phyloP scores from a whole-genome alignment of 108 stramenopile genomes.

The Nitzschia sp. region DNA sequence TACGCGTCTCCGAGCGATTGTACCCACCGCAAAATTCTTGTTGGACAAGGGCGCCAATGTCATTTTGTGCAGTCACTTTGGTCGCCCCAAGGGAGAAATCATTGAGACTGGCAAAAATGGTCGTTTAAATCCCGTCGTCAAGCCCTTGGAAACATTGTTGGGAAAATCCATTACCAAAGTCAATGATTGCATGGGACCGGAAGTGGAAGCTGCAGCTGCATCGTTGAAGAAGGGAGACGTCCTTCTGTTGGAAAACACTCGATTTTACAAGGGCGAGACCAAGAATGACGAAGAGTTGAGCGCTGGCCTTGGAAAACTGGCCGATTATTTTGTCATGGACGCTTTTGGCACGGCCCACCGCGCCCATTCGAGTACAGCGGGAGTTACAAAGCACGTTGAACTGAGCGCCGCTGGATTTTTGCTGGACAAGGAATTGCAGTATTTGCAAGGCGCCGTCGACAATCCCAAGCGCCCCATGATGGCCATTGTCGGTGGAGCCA shows the following conservation, averaged over 20 bases:
- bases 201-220: conserved; percentile 84
- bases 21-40: conserved; percentile 87
- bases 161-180: conserved; percentile 70
- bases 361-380: conserved; percentile 97
- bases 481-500: conserved; percentile 99
- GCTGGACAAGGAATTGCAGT: conserved; percentile 96
- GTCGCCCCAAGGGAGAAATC: conserved; percentile 91
- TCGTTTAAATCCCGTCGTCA: conserved; percentile 80
- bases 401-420: conserved; percentile 84
- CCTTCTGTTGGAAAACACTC: conserved; percentile 94
- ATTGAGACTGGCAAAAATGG: conserved; percentile 91
- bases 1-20: conserved; percentile 84
- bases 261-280: conserved; percentile 93
- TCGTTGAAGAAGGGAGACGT: conserved; percentile 78
- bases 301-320: conserved; percentile 83
- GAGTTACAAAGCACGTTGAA: conserved; percentile 83
- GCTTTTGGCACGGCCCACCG: conserved; percentile 99
- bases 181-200: conserved; percentile 89
- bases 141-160: conserved; percentile 62
- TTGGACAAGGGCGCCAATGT: conserved; percentile 91
- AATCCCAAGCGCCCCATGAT: conserved; percentile 94
- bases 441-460: conserved; percentile 96
- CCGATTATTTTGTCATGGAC: conserved; percentile 97
- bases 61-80: conserved; percentile 87
- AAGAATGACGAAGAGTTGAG: conserved; percentile 84